A percentile compares a stretch with the other conserved stretches of the same genome.
phyloP scores from a whole-genome alignment of 2,329 filamentous ascomycete genomes.

The Thelonectria discophora region DNA sequence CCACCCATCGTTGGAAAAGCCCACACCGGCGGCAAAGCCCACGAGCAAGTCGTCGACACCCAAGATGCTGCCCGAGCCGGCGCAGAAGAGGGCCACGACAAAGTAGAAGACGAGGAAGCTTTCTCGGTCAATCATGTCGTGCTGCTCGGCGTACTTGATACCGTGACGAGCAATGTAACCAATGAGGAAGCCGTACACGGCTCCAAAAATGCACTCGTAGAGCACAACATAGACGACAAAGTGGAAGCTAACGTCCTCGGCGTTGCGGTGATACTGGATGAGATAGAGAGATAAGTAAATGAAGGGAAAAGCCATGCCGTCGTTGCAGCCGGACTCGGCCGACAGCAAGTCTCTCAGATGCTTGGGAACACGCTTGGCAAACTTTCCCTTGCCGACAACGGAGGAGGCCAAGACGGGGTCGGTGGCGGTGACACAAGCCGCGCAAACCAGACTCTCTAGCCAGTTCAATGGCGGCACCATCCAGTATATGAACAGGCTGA shows the following conservation, averaged over 20 bases:
- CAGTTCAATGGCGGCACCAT: conserved; percentile 81
- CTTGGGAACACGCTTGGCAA: conserved; percentile 96
- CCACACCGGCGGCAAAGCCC: conserved; percentile 94
- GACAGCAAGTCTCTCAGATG: conserved; percentile 95
- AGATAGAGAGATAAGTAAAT: conserved; percentile 93
- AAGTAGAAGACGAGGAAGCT: conserved; percentile 99
- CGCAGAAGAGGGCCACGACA: conserved; percentile 92
- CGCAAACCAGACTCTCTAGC: conserved; percentile 87
- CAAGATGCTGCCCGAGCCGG: conserved; percentile 89
- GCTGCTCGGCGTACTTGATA: conserved; percentile 86
- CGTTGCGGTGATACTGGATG: conserved; percentile 78
- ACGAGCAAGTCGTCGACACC: conserved; percentile 94
- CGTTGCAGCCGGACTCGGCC: conserved; percentile 97
- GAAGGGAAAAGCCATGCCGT: conserved; percentile 99
- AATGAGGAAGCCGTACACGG: conserved; percentile 84
- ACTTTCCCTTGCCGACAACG: conserved; percentile 98
- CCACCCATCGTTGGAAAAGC: conserved; percentile 99
- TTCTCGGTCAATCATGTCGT: conserved; percentile 90
- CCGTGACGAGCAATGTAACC: conserved; percentile 91
- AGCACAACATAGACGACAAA: conserved; percentile 91
- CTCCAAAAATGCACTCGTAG: conserved; percentile 95
- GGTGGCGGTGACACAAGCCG: conserved; percentile 95
- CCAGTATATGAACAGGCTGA: conserved; percentile 95
- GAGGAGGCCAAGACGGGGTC: conserved; percentile 97
- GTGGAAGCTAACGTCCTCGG: conserved; percentile 76